Evolutionary conservation across 139 green algal species (phyloP).

Genomic region (Chara braunii): DNA sequence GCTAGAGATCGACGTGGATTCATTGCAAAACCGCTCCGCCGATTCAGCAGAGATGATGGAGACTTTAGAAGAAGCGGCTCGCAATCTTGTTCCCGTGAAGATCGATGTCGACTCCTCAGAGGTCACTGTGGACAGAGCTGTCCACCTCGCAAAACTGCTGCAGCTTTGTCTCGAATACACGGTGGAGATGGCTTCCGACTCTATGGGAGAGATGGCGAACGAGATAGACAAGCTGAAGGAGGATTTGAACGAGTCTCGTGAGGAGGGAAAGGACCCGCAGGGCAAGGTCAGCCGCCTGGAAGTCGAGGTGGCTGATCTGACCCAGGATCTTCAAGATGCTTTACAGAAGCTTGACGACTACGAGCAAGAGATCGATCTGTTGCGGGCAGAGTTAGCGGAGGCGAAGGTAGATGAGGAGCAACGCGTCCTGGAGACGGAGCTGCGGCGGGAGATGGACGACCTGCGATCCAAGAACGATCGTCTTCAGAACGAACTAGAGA

Average conservation of each 20-base stretch:
- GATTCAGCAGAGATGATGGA: no score
- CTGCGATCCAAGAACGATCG: background rate
- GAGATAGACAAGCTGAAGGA: background rate
- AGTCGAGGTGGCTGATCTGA: background rate
- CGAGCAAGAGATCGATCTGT: background rate
- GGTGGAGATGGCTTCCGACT: background rate
- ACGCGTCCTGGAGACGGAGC: background rate
- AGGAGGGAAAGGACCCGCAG: background rate
- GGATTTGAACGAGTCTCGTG: background rate
- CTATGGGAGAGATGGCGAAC: background rate
- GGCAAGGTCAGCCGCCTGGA: background rate
- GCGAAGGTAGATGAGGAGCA: background rate
- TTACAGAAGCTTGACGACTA: background rate
- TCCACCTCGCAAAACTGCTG: background rate
- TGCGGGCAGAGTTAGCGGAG: constrained; percentile 1
- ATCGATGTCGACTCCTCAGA: no score
- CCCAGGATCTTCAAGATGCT: background rate
- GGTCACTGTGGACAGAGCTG: no score
- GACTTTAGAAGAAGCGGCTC: no score
- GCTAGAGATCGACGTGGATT: no score
- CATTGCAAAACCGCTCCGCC: no score
- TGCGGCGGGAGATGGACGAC: background rate
- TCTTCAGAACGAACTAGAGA: background rate
- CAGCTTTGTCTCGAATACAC: constrained; percentile 1
- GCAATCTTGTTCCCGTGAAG: no score